Percentiles rank a stretch among this genome's conserved stretches.
Evolutionary conservation across 495 filamentous ascomycete genomes (phyloP).

Genomic region (Beverwykella pulmonaria): DNA sequence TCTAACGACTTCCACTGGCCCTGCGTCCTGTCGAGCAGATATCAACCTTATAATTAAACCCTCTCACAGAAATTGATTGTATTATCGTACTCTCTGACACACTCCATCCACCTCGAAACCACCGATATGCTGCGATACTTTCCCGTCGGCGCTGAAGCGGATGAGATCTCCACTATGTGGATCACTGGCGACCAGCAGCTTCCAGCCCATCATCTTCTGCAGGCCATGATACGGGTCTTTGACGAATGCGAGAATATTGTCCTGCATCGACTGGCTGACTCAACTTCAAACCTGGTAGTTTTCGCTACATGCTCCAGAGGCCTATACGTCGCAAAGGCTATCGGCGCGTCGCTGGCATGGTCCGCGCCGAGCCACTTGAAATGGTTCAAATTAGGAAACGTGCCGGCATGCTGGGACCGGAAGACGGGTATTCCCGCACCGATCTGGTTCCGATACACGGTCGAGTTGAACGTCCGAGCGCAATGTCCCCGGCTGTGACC

Average conservation of each 20-base stretch:
- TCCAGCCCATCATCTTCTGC: constrained; percentile 8
- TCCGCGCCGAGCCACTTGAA: constrained; percentile 55
- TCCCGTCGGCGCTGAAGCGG: constrained; percentile 42
- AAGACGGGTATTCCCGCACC: constrained; percentile 33
- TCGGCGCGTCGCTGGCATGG: constrained; percentile 52
- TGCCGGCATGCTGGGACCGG: constrained; percentile 56
- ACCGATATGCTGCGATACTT: constrained; percentile 38
- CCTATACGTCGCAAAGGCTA: constrained; percentile 48
- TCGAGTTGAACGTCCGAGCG: constrained; percentile 40
- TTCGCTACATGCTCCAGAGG: constrained; percentile 35
- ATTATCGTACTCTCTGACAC: constrained; percentile 38
- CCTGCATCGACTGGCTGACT: constrained; percentile 51
- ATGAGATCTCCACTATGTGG: constrained; percentile 41
- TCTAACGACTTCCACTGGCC: too few species aligned
- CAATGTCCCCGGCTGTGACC: constrained; percentile 21
- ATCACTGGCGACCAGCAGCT: constrained; percentile 39
- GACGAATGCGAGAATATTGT: constrained; percentile 49
- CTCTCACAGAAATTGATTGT: constrained; percentile 38
- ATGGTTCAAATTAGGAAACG: constrained; percentile 51
- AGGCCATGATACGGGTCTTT: constrained; percentile 42
- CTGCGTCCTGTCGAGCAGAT: too few species aligned
- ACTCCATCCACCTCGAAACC: constrained; percentile 41
- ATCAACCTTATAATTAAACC: too few species aligned
- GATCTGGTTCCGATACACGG: background rate
- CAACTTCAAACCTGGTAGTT: constrained; percentile 44